phyloP scores from a whole-genome alignment of 345 rosid genomes.

The Abelmoschus esculentus region DNA sequence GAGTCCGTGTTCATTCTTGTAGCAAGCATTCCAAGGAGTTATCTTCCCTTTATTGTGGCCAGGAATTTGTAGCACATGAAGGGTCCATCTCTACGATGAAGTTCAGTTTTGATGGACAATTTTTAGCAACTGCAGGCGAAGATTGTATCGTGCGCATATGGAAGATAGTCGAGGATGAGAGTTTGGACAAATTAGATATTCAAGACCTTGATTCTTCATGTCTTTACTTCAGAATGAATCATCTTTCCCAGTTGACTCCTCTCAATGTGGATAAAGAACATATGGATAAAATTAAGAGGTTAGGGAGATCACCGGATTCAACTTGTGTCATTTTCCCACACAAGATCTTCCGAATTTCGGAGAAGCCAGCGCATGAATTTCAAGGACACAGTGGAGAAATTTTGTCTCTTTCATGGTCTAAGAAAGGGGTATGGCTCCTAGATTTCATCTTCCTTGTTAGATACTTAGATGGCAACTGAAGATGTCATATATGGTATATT shows the following conservation, averaged over 20 bases:
- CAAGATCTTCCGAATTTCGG: constrained; percentile 38
- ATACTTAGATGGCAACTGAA: too few relatives aligned
- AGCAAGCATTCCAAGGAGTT: constrained; percentile 1
- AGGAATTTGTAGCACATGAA: constrained; percentile 6
- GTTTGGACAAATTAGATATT: constrained; percentile 27
- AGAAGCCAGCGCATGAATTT: constrained; percentile 52
- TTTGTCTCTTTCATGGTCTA: constrained; percentile 65
- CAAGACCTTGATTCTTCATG: constrained; percentile 35
- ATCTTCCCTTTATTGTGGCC: constrained; percentile 2
- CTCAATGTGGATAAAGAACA: constrained; percentile 28
- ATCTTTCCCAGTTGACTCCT: constrained; percentile 30
- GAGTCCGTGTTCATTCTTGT: not conserved
- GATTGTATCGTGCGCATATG: constrained; percentile 53
- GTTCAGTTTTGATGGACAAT: constrained; percentile 9
- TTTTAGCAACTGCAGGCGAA: constrained; percentile 57
- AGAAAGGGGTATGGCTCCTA: constrained; percentile 33
- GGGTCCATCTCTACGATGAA: constrained; percentile 1
- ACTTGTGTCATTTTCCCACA: constrained; percentile 49
- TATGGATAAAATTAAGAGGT: constrained; percentile 23
- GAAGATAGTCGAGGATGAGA: constrained; percentile 48
- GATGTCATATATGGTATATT: not conserved
- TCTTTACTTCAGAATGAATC: constrained; percentile 38
- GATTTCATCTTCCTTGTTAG: not conserved
- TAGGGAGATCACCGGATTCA: constrained; percentile 29
- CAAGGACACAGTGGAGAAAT: constrained; percentile 46